Evolutionary conservation across 208 protist species (phyloP).

Genomic region (Trypanosoma boissoni): DNA sequence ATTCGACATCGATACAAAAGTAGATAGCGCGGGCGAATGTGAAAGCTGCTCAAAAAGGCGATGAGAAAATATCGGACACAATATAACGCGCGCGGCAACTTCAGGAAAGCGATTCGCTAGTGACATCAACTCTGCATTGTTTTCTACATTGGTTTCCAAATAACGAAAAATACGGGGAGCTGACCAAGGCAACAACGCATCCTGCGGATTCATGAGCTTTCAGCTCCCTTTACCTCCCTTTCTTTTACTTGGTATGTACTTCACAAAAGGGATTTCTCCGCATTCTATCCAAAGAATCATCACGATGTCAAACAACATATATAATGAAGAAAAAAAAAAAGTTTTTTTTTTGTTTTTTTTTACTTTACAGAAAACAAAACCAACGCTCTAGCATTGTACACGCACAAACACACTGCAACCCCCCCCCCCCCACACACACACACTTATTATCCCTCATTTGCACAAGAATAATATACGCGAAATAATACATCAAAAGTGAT

Average conservation of each 20-base stretch:
- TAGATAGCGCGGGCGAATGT: conserved; percentile 15
- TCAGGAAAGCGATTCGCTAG: conserved; percentile 47
- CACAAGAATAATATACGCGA: neutral
- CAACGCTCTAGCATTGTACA: neutral
- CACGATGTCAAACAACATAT: conserved; percentile 1
- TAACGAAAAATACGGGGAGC: conserved; percentile 36
- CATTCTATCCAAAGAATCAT: conserved; percentile 1
- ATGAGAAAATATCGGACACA: conserved; percentile 59
- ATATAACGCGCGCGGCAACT: conserved; percentile 58
- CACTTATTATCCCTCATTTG: neutral
- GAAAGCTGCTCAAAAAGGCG: conserved; percentile 23
- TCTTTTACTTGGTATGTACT: conserved; percentile 11
- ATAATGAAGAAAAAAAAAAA: conserved; percentile 9
- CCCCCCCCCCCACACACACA: too few relatives aligned
- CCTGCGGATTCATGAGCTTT: conserved; percentile 21
- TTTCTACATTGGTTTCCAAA: conserved; percentile 38
- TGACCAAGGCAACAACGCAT: conserved; percentile 58
- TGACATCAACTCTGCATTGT: conserved; percentile 30
- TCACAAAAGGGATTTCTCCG: neutral
- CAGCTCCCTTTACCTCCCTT: conserved; percentile 5
- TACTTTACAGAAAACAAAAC: neutral
- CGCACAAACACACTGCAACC: too few relatives aligned
- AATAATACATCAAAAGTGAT: neutral
- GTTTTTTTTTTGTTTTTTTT: conserved; percentile 2
- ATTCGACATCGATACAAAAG: conserved; percentile 37